These are phyloP conservation scores for Phlegmacium glaucopus DNA, from an alignment of 768 basidiomycete genomes.

Conservation along the genomic window DNA sequence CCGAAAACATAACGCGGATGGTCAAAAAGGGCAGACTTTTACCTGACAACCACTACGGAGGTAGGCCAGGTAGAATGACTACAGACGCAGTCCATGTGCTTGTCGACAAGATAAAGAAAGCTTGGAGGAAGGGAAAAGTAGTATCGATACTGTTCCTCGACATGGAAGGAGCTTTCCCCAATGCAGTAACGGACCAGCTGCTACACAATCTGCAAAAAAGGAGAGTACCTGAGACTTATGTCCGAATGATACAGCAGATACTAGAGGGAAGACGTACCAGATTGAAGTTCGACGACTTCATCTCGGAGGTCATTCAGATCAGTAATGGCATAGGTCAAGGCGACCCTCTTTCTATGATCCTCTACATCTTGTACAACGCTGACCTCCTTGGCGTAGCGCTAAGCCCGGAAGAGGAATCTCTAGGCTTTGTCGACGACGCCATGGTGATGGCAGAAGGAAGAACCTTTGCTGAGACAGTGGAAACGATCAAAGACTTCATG, in stretches of 20 bases:
- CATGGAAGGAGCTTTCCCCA: constrained; percentile 11
- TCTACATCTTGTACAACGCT: constrained; percentile 8
- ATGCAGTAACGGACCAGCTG: constrained; percentile 4
- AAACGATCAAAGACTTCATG: neutral
- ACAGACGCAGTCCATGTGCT: constrained; percentile 2
- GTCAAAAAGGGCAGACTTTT: neutral
- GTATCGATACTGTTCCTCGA: constrained; percentile 11
- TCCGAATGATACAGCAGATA: neutral
- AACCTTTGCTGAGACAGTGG: neutral
- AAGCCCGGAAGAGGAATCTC: neutral
- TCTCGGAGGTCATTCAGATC: constrained; percentile 2
- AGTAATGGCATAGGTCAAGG: constrained; percentile 12
- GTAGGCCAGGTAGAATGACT: constrained; percentile 2
- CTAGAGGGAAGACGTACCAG: neutral
- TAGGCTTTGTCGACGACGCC: constrained; percentile 1
- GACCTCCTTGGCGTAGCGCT: neutral
- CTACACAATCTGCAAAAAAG: constrained; percentile 4
- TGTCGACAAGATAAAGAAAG: constrained; percentile 1
- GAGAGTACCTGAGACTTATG: neutral
- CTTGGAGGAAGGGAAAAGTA: constrained; percentile 7
- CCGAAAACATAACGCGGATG: neutral
- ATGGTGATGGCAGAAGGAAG: neutral
- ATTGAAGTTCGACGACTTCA: constrained; percentile 12
- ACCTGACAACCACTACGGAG: constrained; percentile 3
- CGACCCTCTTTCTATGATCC: constrained; percentile 6